Base-by-base conservation (phyloP, 345 rosid species). In the Citrus trifoliata region DNA sequence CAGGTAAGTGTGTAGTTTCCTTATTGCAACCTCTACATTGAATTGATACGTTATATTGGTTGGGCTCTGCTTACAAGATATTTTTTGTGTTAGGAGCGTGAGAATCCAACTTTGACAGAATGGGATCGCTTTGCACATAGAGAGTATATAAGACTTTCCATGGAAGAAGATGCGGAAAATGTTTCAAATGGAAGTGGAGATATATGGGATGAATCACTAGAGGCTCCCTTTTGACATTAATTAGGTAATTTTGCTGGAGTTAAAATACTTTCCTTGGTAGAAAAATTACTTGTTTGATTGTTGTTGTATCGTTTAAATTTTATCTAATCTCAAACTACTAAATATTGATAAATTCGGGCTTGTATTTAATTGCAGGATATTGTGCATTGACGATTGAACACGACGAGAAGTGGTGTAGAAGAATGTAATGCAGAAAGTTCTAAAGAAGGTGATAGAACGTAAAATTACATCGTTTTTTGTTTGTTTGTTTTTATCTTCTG, bases 91-190 rank as follows among this genome's bases (percentile, higher is more conserved):
- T 80, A 95, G 98, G 98, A 95, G 87, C 93, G 97, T 13, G 98
- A 93, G 81, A 93, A 91, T 83, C 98, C 98, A 30, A 89, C 95
- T 62, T 89, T 93, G 92, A 95, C 98, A 38, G 98, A 95, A 64
- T 95, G 98, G 98, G 98, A 95, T 81, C 94, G 98, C 4, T 95
- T 95, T 90, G 98, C 98, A 3, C 98, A 95, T 85, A 88, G 98
- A 83, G 98, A 95, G 84, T 95, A 95, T 80, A 93, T 95, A 79
- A 91, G 98, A 80, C 97, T 95, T 67, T 95, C 98, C 10, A 93
- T 95, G 98, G 98, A 95, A 89, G 98, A 95, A 84, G 98, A 95
- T 63, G 98, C 89, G 0, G 98, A 95, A 85, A 98, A 93, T 89
- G 97, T 90, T 70, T 95, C 98, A 22, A 93, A 93, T 88, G 98